These are phyloP conservation scores for Daldinia childiae DNA, from an alignment of 495 filamentous ascomycete genomes.

Conservation along the genomic window DNA sequence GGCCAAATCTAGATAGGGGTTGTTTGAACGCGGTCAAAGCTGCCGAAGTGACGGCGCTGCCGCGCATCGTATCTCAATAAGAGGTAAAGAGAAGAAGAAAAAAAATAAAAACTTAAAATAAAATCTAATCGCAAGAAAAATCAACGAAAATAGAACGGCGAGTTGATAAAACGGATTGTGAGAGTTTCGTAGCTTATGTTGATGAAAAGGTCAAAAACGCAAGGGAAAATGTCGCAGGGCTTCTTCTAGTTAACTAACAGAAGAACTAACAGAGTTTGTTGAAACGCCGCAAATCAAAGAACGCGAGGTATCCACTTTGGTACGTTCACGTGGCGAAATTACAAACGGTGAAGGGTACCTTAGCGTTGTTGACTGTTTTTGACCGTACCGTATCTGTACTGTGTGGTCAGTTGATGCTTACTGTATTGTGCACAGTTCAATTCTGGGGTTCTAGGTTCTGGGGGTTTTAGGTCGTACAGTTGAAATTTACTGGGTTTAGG, in stretches of 20 bases:
- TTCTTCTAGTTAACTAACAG: not conserved
- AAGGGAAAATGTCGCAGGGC: conserved; percentile 10
- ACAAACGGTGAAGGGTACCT: conserved; percentile 5
- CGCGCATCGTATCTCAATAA: conserved; percentile 41
- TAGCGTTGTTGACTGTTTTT: not conserved
- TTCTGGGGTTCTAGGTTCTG: too few relatives aligned
- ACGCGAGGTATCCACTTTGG: not conserved
- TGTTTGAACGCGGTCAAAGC: conserved; percentile 42
- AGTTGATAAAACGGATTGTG: not conserved
- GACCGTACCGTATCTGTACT: conserved; percentile 1
- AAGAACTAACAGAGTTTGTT: not conserved
- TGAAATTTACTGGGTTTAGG: conserved; percentile 1
- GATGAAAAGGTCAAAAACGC: conserved; percentile 2
- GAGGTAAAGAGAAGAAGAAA: not conserved
- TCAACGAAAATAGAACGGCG: not conserved
- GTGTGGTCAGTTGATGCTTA: conserved; percentile 1
- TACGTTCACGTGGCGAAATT: conserved; percentile 9
- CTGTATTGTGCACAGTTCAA: not conserved
- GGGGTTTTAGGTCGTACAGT: not conserved
- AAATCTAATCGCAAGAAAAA: not conserved
- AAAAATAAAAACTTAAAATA: not conserved
- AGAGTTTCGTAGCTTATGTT: conserved; percentile 3
- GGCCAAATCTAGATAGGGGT: conserved; percentile 38
- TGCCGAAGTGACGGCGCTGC: conserved; percentile 40
- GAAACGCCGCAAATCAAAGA: conserved; percentile 6